Evolutionary conservation across 2,329 filamentous ascomycete genomes (phyloP), one percentile per base, ranked within the genome.

Genomic region (Cercospora nicotianae): DNA sequence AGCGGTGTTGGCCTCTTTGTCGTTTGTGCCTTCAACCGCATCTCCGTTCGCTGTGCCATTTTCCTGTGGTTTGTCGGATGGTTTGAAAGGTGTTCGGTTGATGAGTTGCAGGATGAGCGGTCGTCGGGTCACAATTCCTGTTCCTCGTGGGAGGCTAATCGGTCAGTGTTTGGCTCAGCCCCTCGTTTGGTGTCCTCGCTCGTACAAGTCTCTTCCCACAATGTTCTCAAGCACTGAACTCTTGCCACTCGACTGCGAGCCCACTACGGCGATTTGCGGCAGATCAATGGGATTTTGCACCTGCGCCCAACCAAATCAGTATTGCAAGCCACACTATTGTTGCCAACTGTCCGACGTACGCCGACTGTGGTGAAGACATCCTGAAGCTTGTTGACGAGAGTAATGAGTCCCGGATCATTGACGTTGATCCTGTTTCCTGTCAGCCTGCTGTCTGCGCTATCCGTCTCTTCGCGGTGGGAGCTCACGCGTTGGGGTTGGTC

Each of bases 221-320:
- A 99, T 99, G 79, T 99, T 99, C 83, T 99, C 95, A 77, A 99
- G 83, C 75, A 99, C 95, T 18, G 95, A 99, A 86, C 93, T 97
- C 89, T 99, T 99, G 83, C 95, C 95, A 81, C 94, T 97, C 20
- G 95, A 99, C 84, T 99, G 95, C 81, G 94, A 97, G 78, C 95
- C 95, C 67, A 99, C 95, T 74, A 99, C 95, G 75, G 91, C 94
- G 80, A 99, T 99, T 85, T 99, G 95, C 65, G 95, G 95, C 72
- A 99, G 84, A 84, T 99, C 95, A 86, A 99, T 99, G 70, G 95
- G 95, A 83, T 99, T 99, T 87, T 97, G 95, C 78, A 98, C 95
- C 88, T 90, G 73, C 62, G 53, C 59, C 28, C 65, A 74, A 72
- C n/a, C n/a, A 20, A 53, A 65, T 77, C 68, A 77, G 68, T 60